phyloP scores from a whole-genome alignment of 345 rosid species.

The Raphanus sativus region DNA sequence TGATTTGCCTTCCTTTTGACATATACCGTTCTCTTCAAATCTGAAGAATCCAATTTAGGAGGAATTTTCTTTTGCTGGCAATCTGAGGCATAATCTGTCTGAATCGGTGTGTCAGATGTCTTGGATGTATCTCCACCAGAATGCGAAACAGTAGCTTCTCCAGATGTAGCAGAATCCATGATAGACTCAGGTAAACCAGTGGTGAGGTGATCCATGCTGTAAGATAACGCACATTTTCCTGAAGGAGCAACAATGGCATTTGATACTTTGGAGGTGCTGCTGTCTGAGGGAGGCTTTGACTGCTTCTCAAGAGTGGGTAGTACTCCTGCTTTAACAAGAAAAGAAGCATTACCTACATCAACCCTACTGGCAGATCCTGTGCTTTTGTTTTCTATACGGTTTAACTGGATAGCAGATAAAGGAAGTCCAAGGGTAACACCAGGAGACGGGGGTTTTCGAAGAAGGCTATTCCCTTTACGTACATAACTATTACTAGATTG shows the following conservation, averaged over 20 bases:
- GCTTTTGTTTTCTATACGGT: conserved; percentile 47
- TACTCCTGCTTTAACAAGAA: conserved; percentile 41
- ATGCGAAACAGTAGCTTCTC: conserved; percentile 44
- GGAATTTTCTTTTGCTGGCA: conserved; percentile 42
- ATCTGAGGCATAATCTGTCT: conserved; percentile 47
- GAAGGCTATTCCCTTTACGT: conserved; percentile 95
- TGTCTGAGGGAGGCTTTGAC: conserved; percentile 50
- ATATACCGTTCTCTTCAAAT: conserved; percentile 53
- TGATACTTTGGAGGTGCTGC: conserved; percentile 45
- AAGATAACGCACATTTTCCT: conserved; percentile 41
- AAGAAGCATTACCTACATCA: conserved; percentile 39
- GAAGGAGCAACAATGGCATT: conserved; percentile 36
- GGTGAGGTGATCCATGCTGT: conserved; percentile 45
- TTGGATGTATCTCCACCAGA: conserved; percentile 43
- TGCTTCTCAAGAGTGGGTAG: conserved; percentile 54
- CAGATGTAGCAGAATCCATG: conserved; percentile 43
- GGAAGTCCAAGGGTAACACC: conserved; percentile 42
- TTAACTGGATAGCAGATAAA: conserved; percentile 48
- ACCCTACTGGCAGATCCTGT: conserved; percentile 41
- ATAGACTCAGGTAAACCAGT: conserved; percentile 42
- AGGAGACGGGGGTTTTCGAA: conserved; percentile 60
- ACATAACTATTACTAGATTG: conserved; percentile 51
- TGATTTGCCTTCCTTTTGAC: conserved; percentile 82
- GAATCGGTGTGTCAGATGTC: conserved; percentile 43
- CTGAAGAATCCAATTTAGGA: conserved; percentile 42